Evolutionary conservation across 2,329 filamentous ascomycete species (phyloP).

Genomic region (Rutstroemia sp.): DNA sequence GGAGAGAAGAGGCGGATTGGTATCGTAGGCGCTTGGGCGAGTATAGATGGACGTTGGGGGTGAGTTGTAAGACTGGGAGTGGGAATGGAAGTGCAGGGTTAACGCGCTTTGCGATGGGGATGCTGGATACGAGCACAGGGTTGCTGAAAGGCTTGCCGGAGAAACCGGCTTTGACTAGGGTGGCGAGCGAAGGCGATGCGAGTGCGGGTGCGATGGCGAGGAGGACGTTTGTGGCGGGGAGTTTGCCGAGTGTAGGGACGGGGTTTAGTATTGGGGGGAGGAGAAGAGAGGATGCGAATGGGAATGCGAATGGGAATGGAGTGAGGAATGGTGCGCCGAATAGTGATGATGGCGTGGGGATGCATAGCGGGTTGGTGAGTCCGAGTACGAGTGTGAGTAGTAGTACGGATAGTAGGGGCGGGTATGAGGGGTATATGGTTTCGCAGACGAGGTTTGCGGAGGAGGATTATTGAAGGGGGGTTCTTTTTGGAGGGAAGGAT

Average conservation of each 20-base stretch:
- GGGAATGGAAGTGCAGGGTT: constrained; percentile 42
- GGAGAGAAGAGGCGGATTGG: constrained; percentile 84
- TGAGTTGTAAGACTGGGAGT: constrained; percentile 57
- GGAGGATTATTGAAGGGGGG: neutral
- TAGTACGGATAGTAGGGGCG: constrained; percentile 17
- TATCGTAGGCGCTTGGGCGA: constrained; percentile 80
- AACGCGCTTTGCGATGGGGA: constrained; percentile 68
- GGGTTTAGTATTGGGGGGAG: constrained; percentile 4
- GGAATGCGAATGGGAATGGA: constrained; percentile 17
- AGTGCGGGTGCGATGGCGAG: neutral
- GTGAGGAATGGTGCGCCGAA: constrained; percentile 6
- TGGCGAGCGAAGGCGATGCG: constrained; percentile 27
- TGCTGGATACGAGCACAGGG: constrained; percentile 65
- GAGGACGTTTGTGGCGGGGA: neutral
- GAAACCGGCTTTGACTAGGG: constrained; percentile 58
- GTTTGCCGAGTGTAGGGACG: neutral
- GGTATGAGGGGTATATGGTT: constrained; percentile 13
- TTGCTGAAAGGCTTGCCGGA: constrained; percentile 63
- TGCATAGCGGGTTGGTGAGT: constrained; percentile 27
- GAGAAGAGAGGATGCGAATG: constrained; percentile 6
- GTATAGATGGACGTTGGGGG: constrained; percentile 88
- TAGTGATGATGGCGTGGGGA: constrained; percentile 16
- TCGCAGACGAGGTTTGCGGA: constrained; percentile 3
- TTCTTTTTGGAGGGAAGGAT: neutral
- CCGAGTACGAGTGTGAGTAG: constrained; percentile 29